A percentile compares a stretch with the other conserved stretches of the same genome.
These are phyloP conservation scores for Lachnellula willkommii DNA, from an alignment of 2,329 filamentous ascomycete genomes.

Conservation along the genomic window DNA sequence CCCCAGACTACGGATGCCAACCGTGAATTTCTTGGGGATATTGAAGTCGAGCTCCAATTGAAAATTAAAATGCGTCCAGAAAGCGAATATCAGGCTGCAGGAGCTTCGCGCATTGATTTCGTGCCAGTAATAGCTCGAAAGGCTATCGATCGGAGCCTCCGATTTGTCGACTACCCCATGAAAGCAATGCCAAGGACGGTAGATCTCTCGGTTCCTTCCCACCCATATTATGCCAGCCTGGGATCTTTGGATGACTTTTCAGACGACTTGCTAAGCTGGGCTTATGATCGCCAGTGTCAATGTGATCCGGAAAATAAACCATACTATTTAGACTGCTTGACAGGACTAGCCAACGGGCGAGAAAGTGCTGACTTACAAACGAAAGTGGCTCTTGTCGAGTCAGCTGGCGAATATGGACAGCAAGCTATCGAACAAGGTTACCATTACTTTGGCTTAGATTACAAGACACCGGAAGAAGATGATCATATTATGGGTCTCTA, in stretches of 20 bases:
- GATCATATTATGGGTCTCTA: conserved; percentile 58
- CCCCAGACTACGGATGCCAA: conserved; percentile 25
- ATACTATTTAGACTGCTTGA: conserved; percentile 63
- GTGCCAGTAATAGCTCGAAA: conserved; percentile 18
- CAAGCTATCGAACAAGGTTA: conserved; percentile 55
- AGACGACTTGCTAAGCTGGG: conserved; percentile 55
- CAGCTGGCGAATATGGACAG: conserved; percentile 51
- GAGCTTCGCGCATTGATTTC: background rate
- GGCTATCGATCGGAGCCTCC: conserved; percentile 26
- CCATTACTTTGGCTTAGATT: conserved; percentile 50
- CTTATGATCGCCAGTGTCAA: conserved; percentile 54
- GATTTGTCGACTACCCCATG: conserved; percentile 27
- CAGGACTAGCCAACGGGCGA: conserved; percentile 48
- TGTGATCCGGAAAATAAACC: conserved; percentile 49
- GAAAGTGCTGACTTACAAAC: conserved; percentile 50
- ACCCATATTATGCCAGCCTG: conserved; percentile 52
- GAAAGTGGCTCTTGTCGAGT: conserved; percentile 52
- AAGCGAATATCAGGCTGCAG: conserved; percentile 5
- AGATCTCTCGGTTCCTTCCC: conserved; percentile 35
- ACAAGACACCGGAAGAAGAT: conserved; percentile 43
- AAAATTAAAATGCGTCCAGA: conserved; percentile 18
- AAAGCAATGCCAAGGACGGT: conserved; percentile 19
- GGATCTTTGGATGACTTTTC: conserved; percentile 59
- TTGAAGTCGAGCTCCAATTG: conserved; percentile 47
- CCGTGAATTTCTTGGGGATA: conserved; percentile 49